These are phyloP conservation scores for Styphnolobium japonicum DNA, from an alignment of 306 rosid genomes.

Conservation along the genomic window DNA sequence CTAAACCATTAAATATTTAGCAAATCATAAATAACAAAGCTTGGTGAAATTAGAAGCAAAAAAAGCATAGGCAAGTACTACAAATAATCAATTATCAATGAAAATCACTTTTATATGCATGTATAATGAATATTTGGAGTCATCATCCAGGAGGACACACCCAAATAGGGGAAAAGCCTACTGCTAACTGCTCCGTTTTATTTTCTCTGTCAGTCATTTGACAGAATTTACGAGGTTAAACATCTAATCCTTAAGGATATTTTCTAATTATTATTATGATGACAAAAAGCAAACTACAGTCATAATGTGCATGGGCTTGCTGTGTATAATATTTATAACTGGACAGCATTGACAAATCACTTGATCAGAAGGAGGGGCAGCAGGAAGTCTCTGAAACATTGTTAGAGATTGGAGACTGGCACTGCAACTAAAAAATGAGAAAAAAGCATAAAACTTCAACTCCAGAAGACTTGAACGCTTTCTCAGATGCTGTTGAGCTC, in stretches of 20 bases:
- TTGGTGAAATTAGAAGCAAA: not conserved
- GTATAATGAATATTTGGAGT: conserved; percentile 29
- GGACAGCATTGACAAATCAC: not conserved
- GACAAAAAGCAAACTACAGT: not conserved
- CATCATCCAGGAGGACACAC: conserved; percentile 24
- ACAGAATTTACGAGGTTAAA: not conserved
- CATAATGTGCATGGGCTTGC: conserved; percentile 23
- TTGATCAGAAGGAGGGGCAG: not conserved
- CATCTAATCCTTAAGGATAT: not conserved
- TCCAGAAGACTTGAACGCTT: conserved; percentile 13
- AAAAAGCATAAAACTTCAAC: conserved; percentile 19
- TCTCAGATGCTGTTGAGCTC: conserved; percentile 13
- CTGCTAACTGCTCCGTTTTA: conserved; percentile 8
- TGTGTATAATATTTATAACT: conserved; percentile 16
- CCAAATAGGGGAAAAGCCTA: conserved; percentile 30
- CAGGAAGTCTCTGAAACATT: not conserved
- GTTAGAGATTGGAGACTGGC: conserved; percentile 14
- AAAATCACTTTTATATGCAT: conserved; percentile 24
- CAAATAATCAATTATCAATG: conserved; percentile 7
- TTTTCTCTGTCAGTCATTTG: not conserved
- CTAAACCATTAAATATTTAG: not conserved
- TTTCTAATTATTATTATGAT: conserved; percentile 2
- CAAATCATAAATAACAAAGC: not conserved
- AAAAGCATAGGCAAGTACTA: not conserved
- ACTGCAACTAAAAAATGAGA: conserved; percentile 25